phyloP scores from a whole-genome alignment of 1,284 basidiomycete genomes.

The Austroboletus novae-zelandiae region DNA sequence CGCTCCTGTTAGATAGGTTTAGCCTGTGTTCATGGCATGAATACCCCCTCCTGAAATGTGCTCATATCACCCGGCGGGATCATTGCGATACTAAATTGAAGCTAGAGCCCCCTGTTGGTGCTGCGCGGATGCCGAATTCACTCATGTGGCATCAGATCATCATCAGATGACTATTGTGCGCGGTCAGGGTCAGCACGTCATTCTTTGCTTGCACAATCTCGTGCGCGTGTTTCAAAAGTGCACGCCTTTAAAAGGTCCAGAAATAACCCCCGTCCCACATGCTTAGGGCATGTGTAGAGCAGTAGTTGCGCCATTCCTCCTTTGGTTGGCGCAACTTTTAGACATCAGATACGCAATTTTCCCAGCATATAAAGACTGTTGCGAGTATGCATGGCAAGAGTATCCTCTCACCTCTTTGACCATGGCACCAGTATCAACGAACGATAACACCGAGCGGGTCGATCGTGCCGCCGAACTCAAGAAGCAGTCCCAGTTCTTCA shows the following conservation, averaged over 20 bases:
- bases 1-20: too few relatives aligned
- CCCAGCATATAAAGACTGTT: constrained; percentile 19
- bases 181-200: constrained; percentile 1
- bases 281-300: background rate
- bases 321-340: constrained; percentile 13
- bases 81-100: background rate
- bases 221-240: background rate
- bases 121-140: background rate
- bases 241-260: background rate
- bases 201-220: background rate
- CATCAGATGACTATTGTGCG: background rate
- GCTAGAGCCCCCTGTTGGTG: background rate
- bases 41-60: background rate
- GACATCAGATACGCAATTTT: background rate
- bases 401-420: background rate
- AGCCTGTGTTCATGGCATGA: too few relatives aligned
- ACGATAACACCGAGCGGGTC: constrained; percentile 18
- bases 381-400: background rate
- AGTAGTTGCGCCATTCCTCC: constrained; percentile 21
- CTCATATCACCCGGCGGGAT: background rate
- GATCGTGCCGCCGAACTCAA: constrained; percentile 18
- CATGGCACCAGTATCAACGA: constrained; percentile 50
- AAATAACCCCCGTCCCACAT: constrained; percentile 13
- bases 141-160: background rate
- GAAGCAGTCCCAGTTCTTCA: constrained; percentile 40